Conservation (phyloP, 768 basidiomycete species). For the Cyathus striatus region DNA sequence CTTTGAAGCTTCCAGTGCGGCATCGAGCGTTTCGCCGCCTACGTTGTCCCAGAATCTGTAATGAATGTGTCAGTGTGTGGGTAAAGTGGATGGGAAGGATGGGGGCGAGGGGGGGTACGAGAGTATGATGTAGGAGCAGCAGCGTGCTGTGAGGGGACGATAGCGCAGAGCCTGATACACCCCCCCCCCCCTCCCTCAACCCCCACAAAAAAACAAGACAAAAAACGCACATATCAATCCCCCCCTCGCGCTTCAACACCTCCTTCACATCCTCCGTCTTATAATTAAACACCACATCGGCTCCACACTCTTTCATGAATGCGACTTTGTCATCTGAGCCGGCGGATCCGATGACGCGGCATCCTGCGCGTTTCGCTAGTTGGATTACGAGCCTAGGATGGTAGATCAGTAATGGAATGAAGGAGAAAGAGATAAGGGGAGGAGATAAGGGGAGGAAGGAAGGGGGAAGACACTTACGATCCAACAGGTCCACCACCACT, state of each 20-base stretch:
- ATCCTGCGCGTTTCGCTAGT: constrained; percentile 41
- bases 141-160: too few relatives aligned
- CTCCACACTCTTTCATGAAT: constrained; percentile 55
- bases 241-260: constrained; percentile 50
- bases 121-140: too few relatives aligned
- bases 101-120: too few relatives aligned
- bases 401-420: too few relatives aligned
- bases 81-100: too few relatives aligned
- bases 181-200: too few relatives aligned
- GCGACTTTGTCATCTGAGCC: constrained; percentile 70
- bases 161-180: too few relatives aligned
- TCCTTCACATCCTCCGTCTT: constrained; percentile 52
- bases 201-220: not conserved
- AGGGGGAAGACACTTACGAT: constrained; percentile 40
- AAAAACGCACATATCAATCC: constrained; percentile 33
- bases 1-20: constrained; percentile 43
- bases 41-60: constrained; percentile 53
- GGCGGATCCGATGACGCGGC: constrained; percentile 66
- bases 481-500: constrained; percentile 55
- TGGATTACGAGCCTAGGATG: constrained; percentile 46
- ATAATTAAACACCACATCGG: constrained; percentile 72
- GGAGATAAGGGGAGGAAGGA: too few relatives aligned
- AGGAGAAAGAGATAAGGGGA: too few relatives aligned
- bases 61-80: too few relatives aligned
- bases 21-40: constrained; percentile 55